Conservation (phyloP, 306 rosid species). For the Cicer judaicum region DNA sequence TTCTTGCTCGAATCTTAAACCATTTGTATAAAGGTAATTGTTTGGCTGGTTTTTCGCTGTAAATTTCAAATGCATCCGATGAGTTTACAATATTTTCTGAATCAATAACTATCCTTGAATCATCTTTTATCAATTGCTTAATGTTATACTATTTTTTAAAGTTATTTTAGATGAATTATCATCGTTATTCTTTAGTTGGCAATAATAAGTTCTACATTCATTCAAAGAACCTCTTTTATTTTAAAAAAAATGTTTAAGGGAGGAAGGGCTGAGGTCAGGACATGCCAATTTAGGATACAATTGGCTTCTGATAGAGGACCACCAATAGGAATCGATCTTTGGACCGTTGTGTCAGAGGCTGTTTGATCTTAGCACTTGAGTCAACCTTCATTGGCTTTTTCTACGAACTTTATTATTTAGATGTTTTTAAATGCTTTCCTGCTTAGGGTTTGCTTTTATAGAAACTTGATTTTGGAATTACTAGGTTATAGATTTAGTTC, state of each 20-base stretch:
- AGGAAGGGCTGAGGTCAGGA: neutral
- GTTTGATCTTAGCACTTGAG: conserved; percentile 13
- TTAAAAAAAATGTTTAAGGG: neutral
- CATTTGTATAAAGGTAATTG: neutral
- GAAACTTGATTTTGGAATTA: conserved; percentile 14
- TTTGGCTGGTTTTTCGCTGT: neutral
- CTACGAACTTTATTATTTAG: conserved; percentile 7
- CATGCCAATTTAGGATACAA: conserved; percentile 22
- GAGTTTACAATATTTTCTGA: conserved; percentile 14
- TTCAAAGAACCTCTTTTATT: neutral
- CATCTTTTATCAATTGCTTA: neutral
- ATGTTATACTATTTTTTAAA: neutral
- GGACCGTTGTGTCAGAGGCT: conserved; percentile 16
- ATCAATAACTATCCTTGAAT: conserved; percentile 6
- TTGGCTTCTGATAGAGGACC: conserved; percentile 19
- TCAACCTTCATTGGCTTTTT: conserved; percentile 6
- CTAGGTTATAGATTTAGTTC: conserved; percentile 23
- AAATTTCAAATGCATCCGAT: conserved; percentile 23
- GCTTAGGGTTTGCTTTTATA: conserved; percentile 12
- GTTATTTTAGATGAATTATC: conserved; percentile 28
- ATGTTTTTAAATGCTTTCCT: conserved; percentile 20
- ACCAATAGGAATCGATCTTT: neutral
- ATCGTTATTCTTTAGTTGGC: conserved; percentile 17
- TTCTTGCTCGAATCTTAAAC: conserved; percentile 26
- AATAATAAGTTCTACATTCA: conserved; percentile 18